Conservation (phyloP, 2,329 filamentous ascomycete genomes). For the Xylariaceae sp. region DNA sequence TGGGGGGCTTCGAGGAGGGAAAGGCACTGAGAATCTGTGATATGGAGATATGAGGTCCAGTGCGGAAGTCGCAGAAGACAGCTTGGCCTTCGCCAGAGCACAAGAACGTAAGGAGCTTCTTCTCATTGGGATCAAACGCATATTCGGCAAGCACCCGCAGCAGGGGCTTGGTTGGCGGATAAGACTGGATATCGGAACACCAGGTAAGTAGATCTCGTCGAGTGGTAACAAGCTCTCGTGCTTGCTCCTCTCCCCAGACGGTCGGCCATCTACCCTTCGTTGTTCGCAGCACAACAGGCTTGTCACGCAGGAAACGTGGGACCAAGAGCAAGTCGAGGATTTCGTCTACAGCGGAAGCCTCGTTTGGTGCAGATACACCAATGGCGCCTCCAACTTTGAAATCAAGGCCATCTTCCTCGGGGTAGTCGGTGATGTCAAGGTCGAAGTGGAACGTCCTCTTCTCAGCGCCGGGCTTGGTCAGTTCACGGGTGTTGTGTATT, state of each 20-base stretch:
- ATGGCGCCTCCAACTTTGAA: slow-evolving; percentile 97
- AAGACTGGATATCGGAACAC: slow-evolving; percentile 92
- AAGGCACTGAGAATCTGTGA: slow-evolving; percentile 87
- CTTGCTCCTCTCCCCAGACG: slow-evolving; percentile 89
- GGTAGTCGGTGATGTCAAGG: slow-evolving; percentile 92
- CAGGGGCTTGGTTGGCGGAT: slow-evolving; percentile 82
- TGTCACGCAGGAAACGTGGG: slow-evolving; percentile 78
- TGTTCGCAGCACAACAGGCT: slow-evolving; percentile 75
- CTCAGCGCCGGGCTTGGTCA: slow-evolving; percentile 84
- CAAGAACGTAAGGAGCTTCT: slow-evolving; percentile 81
- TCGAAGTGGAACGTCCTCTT: slow-evolving; percentile 98
- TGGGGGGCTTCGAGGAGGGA: slow-evolving; percentile 82
- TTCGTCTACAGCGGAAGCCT: slow-evolving; percentile 70
- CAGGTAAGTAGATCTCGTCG: slow-evolving; percentile 89
- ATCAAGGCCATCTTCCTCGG: slow-evolving; percentile 76
- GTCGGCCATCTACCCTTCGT: slow-evolving; percentile 87
- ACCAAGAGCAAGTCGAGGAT: slow-evolving; percentile 78
- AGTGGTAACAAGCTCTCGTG: slow-evolving; percentile 84
- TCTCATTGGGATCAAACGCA: slow-evolving; percentile 74
- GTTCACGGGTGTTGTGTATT: slow-evolving; percentile 76
- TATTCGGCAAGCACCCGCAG: slow-evolving; percentile 84
- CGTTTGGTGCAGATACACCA: slow-evolving; percentile 87
- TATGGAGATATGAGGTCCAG: slow-evolving; percentile 79
- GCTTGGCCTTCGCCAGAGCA: slow-evolving; percentile 88
- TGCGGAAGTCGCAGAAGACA: slow-evolving; percentile 90